phyloP scores from a whole-genome alignment of 176 grass and related monocot species.

The Rhynchospora breviuscula region DNA sequence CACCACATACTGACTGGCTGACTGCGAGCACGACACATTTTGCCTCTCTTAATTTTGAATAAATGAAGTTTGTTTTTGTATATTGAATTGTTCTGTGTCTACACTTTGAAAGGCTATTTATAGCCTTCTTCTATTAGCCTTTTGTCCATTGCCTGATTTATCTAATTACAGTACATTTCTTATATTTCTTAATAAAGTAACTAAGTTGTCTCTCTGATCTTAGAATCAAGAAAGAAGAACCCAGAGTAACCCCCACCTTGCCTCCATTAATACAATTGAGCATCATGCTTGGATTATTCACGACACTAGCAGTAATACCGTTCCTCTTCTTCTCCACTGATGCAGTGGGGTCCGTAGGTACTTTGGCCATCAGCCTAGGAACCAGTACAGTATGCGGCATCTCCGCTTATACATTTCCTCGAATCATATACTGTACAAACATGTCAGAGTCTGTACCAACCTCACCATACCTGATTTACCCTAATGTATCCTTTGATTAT shows the following conservation, averaged over 20 bases:
- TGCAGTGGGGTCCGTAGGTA: slow-evolving; percentile 29
- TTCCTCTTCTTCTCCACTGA: slow-evolving; percentile 12
- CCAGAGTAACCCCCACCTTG: not conserved
- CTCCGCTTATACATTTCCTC: not conserved
- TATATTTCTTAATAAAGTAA: too few relatives aligned
- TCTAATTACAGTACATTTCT: too few relatives aligned
- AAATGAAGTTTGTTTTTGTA: too few relatives aligned
- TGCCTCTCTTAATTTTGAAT: not conserved
- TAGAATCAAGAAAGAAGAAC: not conserved
- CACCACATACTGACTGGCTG: not conserved
- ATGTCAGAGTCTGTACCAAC: not conserved
- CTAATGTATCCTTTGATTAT: slow-evolving; percentile 33
- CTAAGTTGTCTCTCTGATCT: not conserved
- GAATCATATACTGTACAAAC: slow-evolving; percentile 26
- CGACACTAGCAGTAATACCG: not conserved
- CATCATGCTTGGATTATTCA: not conserved
- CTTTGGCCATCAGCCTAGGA: slow-evolving; percentile 50
- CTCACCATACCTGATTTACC: slow-evolving; percentile 14
- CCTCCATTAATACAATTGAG: slow-evolving; percentile 3
- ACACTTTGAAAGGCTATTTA: too few relatives aligned
- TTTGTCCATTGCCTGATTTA: not conserved
- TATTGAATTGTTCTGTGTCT: too few relatives aligned
- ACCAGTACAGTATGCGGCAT: slow-evolving; percentile 51
- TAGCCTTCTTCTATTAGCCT: too few relatives aligned
- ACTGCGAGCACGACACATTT: not conserved